Conservation (phyloP, 345 rosid genomes). For the Acer saccharum region DNA sequence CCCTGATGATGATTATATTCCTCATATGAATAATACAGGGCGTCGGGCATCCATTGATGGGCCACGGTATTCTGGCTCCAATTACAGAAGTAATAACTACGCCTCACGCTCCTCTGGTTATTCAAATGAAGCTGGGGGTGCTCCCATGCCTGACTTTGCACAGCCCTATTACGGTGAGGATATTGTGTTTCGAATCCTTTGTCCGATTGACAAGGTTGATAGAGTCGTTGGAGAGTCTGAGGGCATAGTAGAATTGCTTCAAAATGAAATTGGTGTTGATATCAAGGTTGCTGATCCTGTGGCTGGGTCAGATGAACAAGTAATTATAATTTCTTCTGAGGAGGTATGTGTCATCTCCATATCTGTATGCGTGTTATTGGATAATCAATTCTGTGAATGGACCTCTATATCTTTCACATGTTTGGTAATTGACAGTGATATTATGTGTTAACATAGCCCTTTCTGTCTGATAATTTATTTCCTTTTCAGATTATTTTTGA, state of each 20-base stretch:
- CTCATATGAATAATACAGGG: constrained; percentile 48
- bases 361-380: constrained; percentile 3
- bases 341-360: constrained; percentile 58
- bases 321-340: constrained; percentile 80
- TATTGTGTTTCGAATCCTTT: constrained; percentile 86
- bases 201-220: constrained; percentile 81
- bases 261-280: constrained; percentile 91
- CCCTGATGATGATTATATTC: constrained; percentile 77
- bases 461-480: background rate
- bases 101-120: constrained; percentile 57
- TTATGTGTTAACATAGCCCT: background rate
- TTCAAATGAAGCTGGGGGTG: constrained; percentile 45
- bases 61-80: constrained; percentile 50
- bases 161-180: constrained; percentile 72
- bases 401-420: constrained; percentile 11
- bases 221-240: constrained; percentile 72
- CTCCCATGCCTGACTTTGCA: constrained; percentile 48
- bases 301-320: constrained; percentile 87
- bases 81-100: constrained; percentile 56
- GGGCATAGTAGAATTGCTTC: constrained; percentile 81
- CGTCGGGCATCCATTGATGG: constrained; percentile 66
- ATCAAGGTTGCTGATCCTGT: constrained; percentile 76
- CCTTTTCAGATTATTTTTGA: constrained; percentile 1
- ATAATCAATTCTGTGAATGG: background rate
- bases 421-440: background rate